Conservation (phyloP, 306 rosid species). For the Canavalia ensiformis region DNA sequence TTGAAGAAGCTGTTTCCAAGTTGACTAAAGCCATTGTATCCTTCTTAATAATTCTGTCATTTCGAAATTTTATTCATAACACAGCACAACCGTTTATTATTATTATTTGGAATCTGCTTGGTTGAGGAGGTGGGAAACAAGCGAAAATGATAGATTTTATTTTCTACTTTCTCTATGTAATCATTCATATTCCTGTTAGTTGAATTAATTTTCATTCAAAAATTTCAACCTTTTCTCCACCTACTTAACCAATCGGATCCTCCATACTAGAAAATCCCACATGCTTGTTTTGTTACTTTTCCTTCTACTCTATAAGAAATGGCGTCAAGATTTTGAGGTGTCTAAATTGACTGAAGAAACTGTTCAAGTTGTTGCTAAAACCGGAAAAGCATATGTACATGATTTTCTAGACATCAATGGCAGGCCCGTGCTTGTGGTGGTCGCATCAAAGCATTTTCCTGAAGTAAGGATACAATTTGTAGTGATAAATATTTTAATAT, state of each 20-base stretch:
- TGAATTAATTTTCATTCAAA: not conserved
- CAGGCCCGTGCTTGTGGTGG: constrained; percentile 87
- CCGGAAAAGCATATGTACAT: constrained; percentile 85
- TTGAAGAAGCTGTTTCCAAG: constrained; percentile 71
- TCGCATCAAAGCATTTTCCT: constrained; percentile 82
- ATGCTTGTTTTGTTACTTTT: constrained; percentile 37
- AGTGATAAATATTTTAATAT: constrained; percentile 11
- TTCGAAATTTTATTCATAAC: not conserved
- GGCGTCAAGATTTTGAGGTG: constrained; percentile 93
- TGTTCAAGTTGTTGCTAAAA: constrained; percentile 69
- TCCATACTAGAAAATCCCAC: constrained; percentile 18
- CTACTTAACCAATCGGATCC: not conserved
- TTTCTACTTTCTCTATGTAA: not conserved
- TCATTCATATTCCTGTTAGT: not conserved
- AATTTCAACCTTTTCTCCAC: not conserved
- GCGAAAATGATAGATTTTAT: not conserved
- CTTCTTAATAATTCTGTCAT: constrained; percentile 41
- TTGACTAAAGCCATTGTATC: constrained; percentile 90
- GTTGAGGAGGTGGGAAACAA: not conserved
- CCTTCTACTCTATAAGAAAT: constrained; percentile 71
- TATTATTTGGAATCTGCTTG: constrained; percentile 22
- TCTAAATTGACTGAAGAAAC: constrained; percentile 74
- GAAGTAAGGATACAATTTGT: constrained; percentile 61
- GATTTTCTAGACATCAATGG: constrained; percentile 75
- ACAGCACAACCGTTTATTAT: not conserved